Evolutionary conservation across 768 basidiomycete species (phyloP), one percentile per base, ranked within the genome.

Genomic region (Pisolithus tinctorius): DNA sequence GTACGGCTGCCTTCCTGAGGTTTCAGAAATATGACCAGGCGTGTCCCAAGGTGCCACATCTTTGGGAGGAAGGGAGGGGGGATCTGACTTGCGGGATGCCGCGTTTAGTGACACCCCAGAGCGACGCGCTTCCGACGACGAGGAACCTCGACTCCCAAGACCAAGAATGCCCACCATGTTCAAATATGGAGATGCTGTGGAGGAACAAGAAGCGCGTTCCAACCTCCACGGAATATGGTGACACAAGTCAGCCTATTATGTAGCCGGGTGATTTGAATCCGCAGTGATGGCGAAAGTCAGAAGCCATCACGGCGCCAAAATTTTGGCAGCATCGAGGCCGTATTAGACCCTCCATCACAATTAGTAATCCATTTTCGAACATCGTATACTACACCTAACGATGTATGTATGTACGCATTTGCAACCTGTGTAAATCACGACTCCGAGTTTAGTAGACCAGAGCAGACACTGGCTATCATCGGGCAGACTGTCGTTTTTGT

Each of bases 11-110:
- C 45, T 49, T 44, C 56, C 49, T 9, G 52, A 76, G 11, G 78
- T 71, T 11, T 76, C 74, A 47, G 72, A 70, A 11, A 36, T 37
- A 40, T n/a, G 30, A 23, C 23, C 74, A 23, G 73, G 71, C 27
- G 78, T 75, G 7, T 74, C 68, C 37, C 68, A 65, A 55, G 72
- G 70, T 20, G 75, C 78, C 26, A 75, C 76, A 36, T 70, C 76
- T 60, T 74, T 75, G 44, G 75, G 60, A 31, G 77, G 60, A 25
- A 75, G 51, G 45, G 72, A 61, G 30, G 73, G 66, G 34, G 70
- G 52, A 53, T 60, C 53, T 38, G 47, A 51, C 29, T 57, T 44
- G 65, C 71, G 70, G 6, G 70, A 70, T 36, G 71, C 67, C 25
- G 68, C 57, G 46, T 55, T 45, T 13, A 5, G 34, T n/a, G 60